Percentiles rank a stretch among this genome's conserved stretches.
These are phyloP conservation scores for Brassica cretica DNA, from an alignment of 345 rosid genomes.

Conservation along the genomic window DNA sequence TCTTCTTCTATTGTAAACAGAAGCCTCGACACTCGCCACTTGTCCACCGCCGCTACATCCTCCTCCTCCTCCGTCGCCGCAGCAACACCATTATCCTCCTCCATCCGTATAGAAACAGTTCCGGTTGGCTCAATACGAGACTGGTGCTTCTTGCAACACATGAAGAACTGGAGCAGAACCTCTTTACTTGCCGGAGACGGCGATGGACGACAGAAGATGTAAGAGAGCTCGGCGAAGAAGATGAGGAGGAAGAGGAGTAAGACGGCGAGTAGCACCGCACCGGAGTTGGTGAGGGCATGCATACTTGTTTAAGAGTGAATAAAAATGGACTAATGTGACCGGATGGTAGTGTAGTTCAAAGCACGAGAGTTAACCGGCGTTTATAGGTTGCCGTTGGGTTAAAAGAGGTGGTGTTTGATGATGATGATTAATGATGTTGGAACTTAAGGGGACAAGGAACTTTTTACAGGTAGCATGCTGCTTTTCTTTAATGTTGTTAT, in stretches of 20 bases:
- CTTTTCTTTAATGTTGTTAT: conserved; percentile 14
- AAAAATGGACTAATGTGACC: neutral
- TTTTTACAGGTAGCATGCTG: conserved; percentile 37
- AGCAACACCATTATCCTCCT: neutral
- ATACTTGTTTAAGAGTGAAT: neutral
- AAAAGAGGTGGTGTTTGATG: conserved; percentile 33
- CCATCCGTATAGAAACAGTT: conserved; percentile 25
- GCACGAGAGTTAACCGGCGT: conserved; percentile 27
- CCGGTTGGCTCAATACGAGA: conserved; percentile 38
- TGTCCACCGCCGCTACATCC: neutral
- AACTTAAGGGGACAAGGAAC: conserved; percentile 34
- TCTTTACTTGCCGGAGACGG: conserved; percentile 35
- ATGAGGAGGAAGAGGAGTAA: conserved; percentile 32
- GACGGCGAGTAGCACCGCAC: conserved; percentile 36
- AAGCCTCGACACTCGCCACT: conserved; percentile 39
- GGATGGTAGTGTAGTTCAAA: conserved; percentile 12
- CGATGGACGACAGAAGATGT: conserved; percentile 31
- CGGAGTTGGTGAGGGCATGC: conserved; percentile 42
- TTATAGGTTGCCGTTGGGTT: conserved; percentile 15
- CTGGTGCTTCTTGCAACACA: conserved; percentile 30
- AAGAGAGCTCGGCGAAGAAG: conserved; percentile 35
- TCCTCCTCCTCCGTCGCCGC: conserved; percentile 17
- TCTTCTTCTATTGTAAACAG: conserved; percentile 39
- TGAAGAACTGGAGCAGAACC: conserved; percentile 26
- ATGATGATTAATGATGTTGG: conserved; percentile 43